phyloP scores from a whole-genome alignment of 495 filamentous ascomycete species.

The Pyronema omphalodes region DNA sequence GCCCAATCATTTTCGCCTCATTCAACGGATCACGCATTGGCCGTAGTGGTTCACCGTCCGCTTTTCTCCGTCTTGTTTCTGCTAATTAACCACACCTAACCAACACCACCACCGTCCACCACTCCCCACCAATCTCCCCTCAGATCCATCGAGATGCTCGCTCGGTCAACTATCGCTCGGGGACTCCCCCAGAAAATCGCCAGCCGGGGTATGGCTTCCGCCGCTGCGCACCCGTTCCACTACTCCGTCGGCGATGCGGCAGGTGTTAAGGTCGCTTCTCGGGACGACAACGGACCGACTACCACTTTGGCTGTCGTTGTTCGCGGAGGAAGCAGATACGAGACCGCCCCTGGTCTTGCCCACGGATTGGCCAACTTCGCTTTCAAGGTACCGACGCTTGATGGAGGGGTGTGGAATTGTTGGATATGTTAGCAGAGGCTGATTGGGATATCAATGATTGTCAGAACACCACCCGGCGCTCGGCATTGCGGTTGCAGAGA shows the following conservation, averaged over 20 bases:
- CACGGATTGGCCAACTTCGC: conserved; percentile 83
- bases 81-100: not conserved
- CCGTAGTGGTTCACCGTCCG: not conserved
- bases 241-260: conserved; percentile 72
- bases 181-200: conserved; percentile 30
- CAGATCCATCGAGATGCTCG: conserved; percentile 30
- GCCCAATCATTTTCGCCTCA: conserved; percentile 4
- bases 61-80: conserved; percentile 1
- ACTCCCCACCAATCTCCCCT: conserved; percentile 13
- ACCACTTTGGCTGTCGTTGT: conserved; percentile 78
- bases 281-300: conserved; percentile 73
- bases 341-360: conserved; percentile 71
- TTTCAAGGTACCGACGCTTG: conserved; percentile 56
- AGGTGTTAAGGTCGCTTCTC: conserved; percentile 77
- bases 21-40: conserved; percentile 2
- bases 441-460: conserved; percentile 1
- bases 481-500: conserved; percentile 76
- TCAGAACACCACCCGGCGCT: conserved; percentile 70
- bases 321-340: conserved; percentile 81
- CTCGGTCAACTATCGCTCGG: conserved; percentile 15
- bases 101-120: conserved; percentile 2
- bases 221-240: conserved; percentile 50
- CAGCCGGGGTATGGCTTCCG: conserved; percentile 62
- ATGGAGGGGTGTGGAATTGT: not conserved
- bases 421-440: not conserved